phyloP scores from a whole-genome alignment of 2,329 filamentous ascomycete species.

The Dendrostoma leiphaemia region DNA sequence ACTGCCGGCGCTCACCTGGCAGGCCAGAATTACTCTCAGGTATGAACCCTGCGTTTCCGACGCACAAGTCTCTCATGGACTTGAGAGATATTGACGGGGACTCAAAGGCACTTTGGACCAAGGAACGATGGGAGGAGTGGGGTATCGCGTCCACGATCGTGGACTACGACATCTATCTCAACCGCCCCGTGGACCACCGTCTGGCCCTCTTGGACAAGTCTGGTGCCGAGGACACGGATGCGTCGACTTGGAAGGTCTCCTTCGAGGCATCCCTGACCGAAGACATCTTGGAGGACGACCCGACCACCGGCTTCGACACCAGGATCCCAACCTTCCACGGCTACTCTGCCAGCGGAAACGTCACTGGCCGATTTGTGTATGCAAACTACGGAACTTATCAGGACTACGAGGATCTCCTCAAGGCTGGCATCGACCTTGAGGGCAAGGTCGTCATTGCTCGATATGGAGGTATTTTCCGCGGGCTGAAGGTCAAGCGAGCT shows the following conservation, averaged over 20 bases:
- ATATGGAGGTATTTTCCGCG: constrained; percentile 76
- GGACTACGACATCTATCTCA: constrained; percentile 74
- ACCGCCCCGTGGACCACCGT: constrained; percentile 71
- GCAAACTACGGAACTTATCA: constrained; percentile 73
- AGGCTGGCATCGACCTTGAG: constrained; percentile 65
- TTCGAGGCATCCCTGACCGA: constrained; percentile 82
- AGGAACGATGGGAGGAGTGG: constrained; percentile 69
- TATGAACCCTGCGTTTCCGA: constrained; percentile 23
- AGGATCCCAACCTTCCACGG: constrained; percentile 81
- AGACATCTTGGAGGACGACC: constrained; percentile 79
- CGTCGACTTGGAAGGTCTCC: constrained; percentile 55
- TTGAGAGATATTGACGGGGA: not conserved
- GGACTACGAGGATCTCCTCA: constrained; percentile 70
- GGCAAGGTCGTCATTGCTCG: constrained; percentile 78
- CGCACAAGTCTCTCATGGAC: not conserved
- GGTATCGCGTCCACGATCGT: constrained; percentile 64
- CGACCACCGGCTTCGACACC: constrained; percentile 68
- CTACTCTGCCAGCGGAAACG: constrained; percentile 77
- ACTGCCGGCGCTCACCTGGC: constrained; percentile 73
- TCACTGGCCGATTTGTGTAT: constrained; percentile 72
- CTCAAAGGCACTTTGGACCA: constrained; percentile 68
- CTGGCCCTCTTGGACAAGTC: constrained; percentile 61
- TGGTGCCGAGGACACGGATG: constrained; percentile 24
- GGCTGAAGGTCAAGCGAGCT: constrained; percentile 79
- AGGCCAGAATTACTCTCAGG: constrained; percentile 74